These are phyloP conservation scores for Selaginella tamariscina DNA, from an alignment of 75 land plant species.

Conservation along the genomic window DNA sequence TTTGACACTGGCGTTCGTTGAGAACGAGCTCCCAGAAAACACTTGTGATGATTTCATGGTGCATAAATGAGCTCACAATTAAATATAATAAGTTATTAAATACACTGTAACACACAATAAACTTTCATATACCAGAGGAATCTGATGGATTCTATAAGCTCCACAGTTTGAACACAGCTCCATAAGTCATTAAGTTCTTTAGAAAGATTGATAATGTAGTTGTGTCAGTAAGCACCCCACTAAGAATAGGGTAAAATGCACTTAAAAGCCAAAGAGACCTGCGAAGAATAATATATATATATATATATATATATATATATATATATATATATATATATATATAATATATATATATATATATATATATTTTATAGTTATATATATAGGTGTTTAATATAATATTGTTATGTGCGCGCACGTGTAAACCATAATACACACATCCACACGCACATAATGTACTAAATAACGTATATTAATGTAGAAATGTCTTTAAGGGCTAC, in stretches of 20 bases:
- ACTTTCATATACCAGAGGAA: constrained; percentile 74
- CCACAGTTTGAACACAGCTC: constrained; percentile 27
- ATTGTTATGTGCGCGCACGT: too few relatives aligned
- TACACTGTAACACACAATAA: background rate
- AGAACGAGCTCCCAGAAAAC: constrained; percentile 94
- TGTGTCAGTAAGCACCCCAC: constrained; percentile 59
- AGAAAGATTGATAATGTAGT: constrained; percentile 49
- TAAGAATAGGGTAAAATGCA: constrained; percentile 77
- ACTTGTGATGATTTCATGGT: constrained; percentile 62
- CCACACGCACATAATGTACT: background rate
- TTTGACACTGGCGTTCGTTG: constrained; percentile 59
- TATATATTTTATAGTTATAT: too few relatives aligned
- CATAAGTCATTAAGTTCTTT: constrained; percentile 48
- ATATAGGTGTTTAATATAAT: too few relatives aligned
- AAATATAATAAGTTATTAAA: background rate
- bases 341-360: too few relatives aligned
- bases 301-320: background rate
- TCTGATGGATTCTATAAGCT: constrained; percentile 70
- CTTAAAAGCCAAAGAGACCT: constrained; percentile 58
- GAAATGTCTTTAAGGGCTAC: background rate
- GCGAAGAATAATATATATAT: background rate
- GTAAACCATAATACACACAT: too few relatives aligned
- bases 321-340: too few relatives aligned
- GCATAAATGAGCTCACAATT: constrained; percentile 55
- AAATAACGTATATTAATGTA: background rate